Evolutionary conservation across 2,329 filamentous ascomycete genomes (phyloP), one percentile per base, ranked within the genome.

Genomic region (Parastagonospora nodorum): DNA sequence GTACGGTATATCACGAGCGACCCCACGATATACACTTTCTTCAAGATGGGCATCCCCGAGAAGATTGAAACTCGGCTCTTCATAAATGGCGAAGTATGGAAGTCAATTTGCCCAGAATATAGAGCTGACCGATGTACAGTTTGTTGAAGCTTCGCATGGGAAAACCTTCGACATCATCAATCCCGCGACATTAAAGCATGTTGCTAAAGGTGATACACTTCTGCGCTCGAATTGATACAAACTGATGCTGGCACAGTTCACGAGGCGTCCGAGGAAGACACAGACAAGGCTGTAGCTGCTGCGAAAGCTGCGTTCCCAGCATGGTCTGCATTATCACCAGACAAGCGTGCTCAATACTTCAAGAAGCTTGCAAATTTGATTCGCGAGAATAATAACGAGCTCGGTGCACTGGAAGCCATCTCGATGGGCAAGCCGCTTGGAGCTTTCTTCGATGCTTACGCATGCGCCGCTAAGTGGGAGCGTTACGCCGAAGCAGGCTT

Each of bases 351-450:
- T n/a, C 42, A 57, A 16, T 67, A 67, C 51, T 63, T 71, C 45
- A 70, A 65, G 52, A 88, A 87, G 76, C 90, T 92, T 63, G 89
- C 91, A 14, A 80, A 80, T 30, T 78, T 93, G 63, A 89, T 94
- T 67, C 81, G 88, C 42, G 87, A 92, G 75, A 87, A 90, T 77
- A 91, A 88, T 85, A 89, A 92, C 71, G 83, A 90, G 15, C 76
- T 94, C 57, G 89, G 88, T 8, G 88, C 89, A 8, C 89, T 88
- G 74, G 93, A 93, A 74, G 92, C 89, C 12, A 80, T 91, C 40
- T 89, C 92, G 75, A 90, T 93, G 79, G 90, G 90, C 69, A 92
- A 92, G 81, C 92, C 89, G 0, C 85, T 92, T 68, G 86, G 86
- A 42, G 87, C 90, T 70, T 89, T 89, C 46, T 87, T 82, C 74